phyloP scores from a whole-genome alignment of 192 early-diverging fungal genomes.

The Rhizophagus sp. region DNA sequence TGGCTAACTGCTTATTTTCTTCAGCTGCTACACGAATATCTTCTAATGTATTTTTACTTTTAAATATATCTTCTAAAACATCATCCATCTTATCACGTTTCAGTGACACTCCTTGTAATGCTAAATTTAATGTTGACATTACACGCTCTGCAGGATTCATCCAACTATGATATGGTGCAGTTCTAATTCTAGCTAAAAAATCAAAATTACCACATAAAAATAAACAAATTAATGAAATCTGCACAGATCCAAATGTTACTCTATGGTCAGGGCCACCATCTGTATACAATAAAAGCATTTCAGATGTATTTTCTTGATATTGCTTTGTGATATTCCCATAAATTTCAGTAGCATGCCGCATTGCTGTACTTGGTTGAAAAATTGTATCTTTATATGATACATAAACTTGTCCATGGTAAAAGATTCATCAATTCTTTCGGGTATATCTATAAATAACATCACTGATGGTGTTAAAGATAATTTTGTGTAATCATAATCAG shows the following conservation, averaged over 20 bases:
- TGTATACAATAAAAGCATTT: background rate
- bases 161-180: background rate
- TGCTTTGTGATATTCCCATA: background rate
- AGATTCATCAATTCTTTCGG: background rate
- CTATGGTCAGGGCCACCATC: background rate
- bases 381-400: slow-evolving; percentile 5
- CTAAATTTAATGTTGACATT: slow-evolving; percentile 6
- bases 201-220: background rate
- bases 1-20: background rate
- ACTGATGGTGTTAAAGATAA: background rate
- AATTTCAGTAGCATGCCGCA: background rate
- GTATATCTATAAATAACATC: background rate
- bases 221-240: slow-evolving; percentile 1
- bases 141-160: background rate
- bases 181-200: background rate
- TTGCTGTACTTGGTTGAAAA: background rate
- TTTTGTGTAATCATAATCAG: background rate
- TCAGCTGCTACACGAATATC: background rate
- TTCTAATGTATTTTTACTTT: background rate
- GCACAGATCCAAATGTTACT: background rate
- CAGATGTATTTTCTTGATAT: background rate
- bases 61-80: background rate
- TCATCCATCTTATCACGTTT: background rate
- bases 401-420: slow-evolving; percentile 7
- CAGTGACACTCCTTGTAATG: background rate